Evolutionary conservation across 768 basidiomycete species (phyloP).

Genomic region (Daedaleopsis sinensis): DNA sequence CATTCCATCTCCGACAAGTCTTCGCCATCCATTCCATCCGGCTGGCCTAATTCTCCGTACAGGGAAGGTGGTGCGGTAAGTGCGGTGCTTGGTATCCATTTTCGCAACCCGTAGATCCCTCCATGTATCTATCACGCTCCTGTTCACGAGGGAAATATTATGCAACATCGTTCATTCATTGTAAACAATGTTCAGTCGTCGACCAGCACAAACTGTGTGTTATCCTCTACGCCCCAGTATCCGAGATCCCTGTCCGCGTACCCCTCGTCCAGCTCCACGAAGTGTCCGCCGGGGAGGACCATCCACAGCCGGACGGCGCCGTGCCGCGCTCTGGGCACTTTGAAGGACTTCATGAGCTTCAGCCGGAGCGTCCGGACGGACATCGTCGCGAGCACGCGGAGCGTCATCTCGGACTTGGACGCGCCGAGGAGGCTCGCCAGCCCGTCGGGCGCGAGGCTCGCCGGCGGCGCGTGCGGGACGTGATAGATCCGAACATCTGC

Average conservation of each 20-base stretch:
- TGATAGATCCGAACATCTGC: conserved; percentile 22
- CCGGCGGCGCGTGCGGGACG: conserved; percentile 3
- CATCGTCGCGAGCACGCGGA: conserved; percentile 73
- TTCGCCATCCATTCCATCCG: not conserved
- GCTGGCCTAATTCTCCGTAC: not conserved
- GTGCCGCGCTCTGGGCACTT: conserved; percentile 32
- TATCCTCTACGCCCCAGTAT: conserved; percentile 75
- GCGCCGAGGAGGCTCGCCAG: not conserved
- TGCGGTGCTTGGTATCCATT: not conserved
- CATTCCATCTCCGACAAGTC: not conserved
- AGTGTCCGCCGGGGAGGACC: conserved; percentile 49
- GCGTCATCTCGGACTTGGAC: conserved; percentile 5
- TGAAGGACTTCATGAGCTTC: conserved; percentile 60
- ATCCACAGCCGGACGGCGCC: conserved; percentile 55
- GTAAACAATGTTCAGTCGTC: not conserved
- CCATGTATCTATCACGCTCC: not conserved
- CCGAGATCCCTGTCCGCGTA: conserved; percentile 57
- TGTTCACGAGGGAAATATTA: not conserved
- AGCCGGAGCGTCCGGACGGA: conserved; percentile 61
- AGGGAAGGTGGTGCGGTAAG: not conserved
- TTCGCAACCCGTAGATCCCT: not conserved
- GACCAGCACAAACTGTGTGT: conserved; percentile 36
- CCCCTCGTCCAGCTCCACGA: conserved; percentile 49
- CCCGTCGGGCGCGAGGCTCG: not conserved
- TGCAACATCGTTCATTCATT: not conserved